These are phyloP conservation scores for Debaryomyces tyrocola DNA, from an alignment of 805 yeast species.

Conservation along the genomic window DNA sequence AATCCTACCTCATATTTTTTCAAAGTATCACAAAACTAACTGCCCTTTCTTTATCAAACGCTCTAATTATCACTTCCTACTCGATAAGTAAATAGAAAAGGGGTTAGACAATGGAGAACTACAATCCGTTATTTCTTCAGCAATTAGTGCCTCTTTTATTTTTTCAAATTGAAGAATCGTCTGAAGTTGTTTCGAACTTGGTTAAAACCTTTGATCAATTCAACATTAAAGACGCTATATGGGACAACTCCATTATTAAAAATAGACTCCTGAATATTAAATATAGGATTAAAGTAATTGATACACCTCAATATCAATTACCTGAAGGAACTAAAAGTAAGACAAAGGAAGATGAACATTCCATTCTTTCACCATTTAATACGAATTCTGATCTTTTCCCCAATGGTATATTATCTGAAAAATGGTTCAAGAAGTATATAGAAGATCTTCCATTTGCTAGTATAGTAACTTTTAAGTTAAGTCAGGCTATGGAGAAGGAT, in stretches of 20 bases:
- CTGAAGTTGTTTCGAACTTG: slow-evolving; percentile 6
- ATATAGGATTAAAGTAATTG: slow-evolving; percentile 23
- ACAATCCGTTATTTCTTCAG: slow-evolving; percentile 24
- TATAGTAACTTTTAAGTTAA: slow-evolving; percentile 19
- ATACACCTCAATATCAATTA: slow-evolving; percentile 1
- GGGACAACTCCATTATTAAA: slow-evolving; percentile 41
- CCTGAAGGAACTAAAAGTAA: not conserved
- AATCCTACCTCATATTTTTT: no score
- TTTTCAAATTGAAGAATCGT: slow-evolving; percentile 12
- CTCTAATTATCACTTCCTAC: no score
- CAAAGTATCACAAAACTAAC: no score
- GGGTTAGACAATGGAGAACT: slow-evolving; percentile 30
- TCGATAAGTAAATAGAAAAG: not conserved
- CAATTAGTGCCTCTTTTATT: slow-evolving; percentile 36
- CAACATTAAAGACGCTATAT: slow-evolving; percentile 18
- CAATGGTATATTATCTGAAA: slow-evolving; percentile 27
- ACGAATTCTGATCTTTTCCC: slow-evolving; percentile 27
- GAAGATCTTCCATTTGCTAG: slow-evolving; percentile 32
- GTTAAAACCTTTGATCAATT: slow-evolving; percentile 12
- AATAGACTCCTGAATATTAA: slow-evolving; percentile 34
- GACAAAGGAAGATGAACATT: slow-evolving; percentile 18
- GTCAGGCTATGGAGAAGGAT: slow-evolving; percentile 13
- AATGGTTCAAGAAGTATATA: slow-evolving; percentile 39
- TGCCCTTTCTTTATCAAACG: no score
- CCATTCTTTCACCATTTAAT: slow-evolving; percentile 39